Evolutionary conservation across 306 rosid genomes (phyloP), one percentile per base, ranked within the genome.

Genomic region (Clitoria ternatea): DNA sequence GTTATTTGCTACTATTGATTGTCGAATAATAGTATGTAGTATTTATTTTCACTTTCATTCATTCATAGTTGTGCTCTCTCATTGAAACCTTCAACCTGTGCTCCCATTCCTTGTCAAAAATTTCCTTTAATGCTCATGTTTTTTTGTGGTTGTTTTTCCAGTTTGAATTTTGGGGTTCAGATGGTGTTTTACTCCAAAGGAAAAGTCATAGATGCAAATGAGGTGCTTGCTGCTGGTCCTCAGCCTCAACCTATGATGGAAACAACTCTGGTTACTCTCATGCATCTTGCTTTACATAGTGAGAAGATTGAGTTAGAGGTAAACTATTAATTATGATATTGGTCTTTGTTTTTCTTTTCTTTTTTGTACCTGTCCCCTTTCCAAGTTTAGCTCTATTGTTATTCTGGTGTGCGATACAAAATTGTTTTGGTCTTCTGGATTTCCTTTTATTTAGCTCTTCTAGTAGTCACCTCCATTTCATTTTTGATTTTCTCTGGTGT

Each of bases 231-330:
- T 61, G 84, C 85, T 72, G 97, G 92, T 80, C 87, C 87, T 70
- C 91, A 88, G 76, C 86, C 90, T 84, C 82, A 69, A 62, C 75
- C 92, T 23, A 61, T 40, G 26, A 75, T 90, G 90, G 98, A 93
- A 75, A 93, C 98, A 29, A 82, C 85, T 70, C 32, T 93, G 64
- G 73, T 90, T 45, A 90, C 98, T 52, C 94, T 93, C 22, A 88
- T 86, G 96, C 88, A 90, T 87, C 80, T 93, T 70, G 96, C 98
- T 70, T 50, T 93, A 24, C 86, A 88, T 43, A 90, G 98, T 76
- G 98, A 90, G 76, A 83, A 84, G 66, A 84, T 90, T 12, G 98
- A 93, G 79, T 14, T 80, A 73, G 92, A 90, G 97, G 98, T 90
- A 47, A 73, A 40, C 23, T 48, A 8, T 60, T 30, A 27, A 67